phyloP scores from a whole-genome alignment of 257 asterid species.

The Petrea volubilis region DNA sequence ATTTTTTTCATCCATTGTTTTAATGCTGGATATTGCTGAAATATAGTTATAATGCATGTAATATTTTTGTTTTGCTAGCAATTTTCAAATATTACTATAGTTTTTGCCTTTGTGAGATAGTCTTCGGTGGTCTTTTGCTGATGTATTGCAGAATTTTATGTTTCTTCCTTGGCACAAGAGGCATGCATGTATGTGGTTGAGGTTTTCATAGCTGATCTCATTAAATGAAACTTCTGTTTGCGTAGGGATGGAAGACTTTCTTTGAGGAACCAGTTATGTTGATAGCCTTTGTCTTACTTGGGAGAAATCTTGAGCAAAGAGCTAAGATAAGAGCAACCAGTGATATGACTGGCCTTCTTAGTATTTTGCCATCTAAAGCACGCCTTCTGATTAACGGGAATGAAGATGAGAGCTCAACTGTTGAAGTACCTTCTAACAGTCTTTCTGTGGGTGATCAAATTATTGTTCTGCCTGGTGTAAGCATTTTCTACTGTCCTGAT shows the following conservation, averaged over 20 bases:
- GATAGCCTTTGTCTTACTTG: slow-evolving; percentile 96
- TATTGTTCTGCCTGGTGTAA: slow-evolving; percentile 93
- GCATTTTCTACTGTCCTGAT: slow-evolving; percentile 35
- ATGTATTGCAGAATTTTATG: neutral
- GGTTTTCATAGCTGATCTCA: slow-evolving; percentile 17
- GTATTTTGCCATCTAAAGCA: slow-evolving; percentile 91
- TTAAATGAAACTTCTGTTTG: slow-evolving; percentile 27
- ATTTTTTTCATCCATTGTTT: too few species aligned
- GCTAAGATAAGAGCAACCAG: slow-evolving; percentile 97
- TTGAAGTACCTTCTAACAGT: slow-evolving; percentile 85
- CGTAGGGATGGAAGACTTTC: slow-evolving; percentile 96
- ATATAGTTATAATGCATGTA: too few species aligned
- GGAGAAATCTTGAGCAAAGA: slow-evolving; percentile 97
- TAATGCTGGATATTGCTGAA: slow-evolving; percentile 1
- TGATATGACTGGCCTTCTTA: slow-evolving; percentile 95
- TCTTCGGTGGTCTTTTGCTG: neutral
- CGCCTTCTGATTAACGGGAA: slow-evolving; percentile 72
- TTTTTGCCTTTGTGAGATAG: neutral
- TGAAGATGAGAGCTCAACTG: slow-evolving; percentile 62
- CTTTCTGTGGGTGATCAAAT: slow-evolving; percentile 95
- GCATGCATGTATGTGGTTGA: slow-evolving; percentile 11
- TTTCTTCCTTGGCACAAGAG: slow-evolving; percentile 20
- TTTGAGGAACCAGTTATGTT: slow-evolving; percentile 99
- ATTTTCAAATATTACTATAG: neutral
- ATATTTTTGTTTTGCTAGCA: neutral